Evolutionary conservation across 208 protist genomes (phyloP).

Genomic region (Acanthamoeba sp.): DNA sequence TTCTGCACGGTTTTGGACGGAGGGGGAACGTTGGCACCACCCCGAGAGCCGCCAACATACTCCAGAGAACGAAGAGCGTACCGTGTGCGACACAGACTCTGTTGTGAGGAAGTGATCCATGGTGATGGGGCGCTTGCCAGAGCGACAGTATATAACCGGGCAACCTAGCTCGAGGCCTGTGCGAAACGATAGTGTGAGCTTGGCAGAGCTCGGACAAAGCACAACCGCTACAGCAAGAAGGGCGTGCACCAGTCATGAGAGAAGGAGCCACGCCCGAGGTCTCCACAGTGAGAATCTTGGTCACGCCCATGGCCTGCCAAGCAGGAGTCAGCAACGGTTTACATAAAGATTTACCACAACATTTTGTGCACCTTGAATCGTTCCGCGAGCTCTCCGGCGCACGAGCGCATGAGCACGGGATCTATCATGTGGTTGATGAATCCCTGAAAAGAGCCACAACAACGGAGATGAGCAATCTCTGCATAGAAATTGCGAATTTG

Average conservation of each 20-base stretch:
- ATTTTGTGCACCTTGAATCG: neutral
- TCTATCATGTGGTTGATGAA: conserved; percentile 49
- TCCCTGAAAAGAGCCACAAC: neutral
- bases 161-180: conserved; percentile 20
- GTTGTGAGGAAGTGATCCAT: conserved; percentile 42
- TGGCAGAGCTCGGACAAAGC: no score
- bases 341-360: neutral
- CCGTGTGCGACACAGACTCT: conserved; percentile 6
- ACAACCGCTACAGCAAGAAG: neutral
- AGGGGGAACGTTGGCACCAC: no score
- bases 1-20: no score
- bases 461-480: no score
- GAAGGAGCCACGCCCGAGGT: conserved; percentile 19
- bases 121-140: conserved; percentile 19
- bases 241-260: neutral
- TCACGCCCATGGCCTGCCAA: conserved; percentile 12
- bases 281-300: conserved; percentile 22
- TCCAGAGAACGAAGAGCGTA: neutral
- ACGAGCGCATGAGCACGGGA: neutral
- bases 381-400: neutral
- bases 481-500: no score
- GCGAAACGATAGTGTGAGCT: no score
- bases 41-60: neutral
- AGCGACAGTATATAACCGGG: conserved; percentile 3
- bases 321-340: neutral